A percentile compares a stretch with the other conserved stretches of the same genome.
These are phyloP conservation scores for Sutorius eximius DNA, from an alignment of 1,284 basidiomycete genomes.

Conservation along the genomic window DNA sequence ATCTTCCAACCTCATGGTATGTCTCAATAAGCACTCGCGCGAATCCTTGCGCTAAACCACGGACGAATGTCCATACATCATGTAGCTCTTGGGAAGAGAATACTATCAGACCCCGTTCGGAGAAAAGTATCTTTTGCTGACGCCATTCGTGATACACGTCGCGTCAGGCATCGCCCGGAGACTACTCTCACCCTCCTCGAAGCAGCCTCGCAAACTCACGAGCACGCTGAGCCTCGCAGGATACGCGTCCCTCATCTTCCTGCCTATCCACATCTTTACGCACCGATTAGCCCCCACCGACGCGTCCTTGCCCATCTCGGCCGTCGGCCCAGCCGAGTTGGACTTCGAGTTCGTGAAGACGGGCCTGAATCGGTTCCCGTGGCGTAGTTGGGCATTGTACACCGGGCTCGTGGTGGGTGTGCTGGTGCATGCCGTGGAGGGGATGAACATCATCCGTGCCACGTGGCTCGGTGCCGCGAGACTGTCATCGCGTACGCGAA, in stretches of 20 bases:
- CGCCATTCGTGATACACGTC: slow-evolving; percentile 60
- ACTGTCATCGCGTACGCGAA: slow-evolving; percentile 29
- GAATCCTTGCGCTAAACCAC: background rate
- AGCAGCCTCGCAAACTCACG: slow-evolving; percentile 41
- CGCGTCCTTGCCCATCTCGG: slow-evolving; percentile 46
- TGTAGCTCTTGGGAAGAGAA: slow-evolving; percentile 67
- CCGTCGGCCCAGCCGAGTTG: slow-evolving; percentile 67
- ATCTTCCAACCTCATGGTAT: slow-evolving; percentile 69
- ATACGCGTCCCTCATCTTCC: slow-evolving; percentile 52
- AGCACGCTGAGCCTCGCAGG: slow-evolving; percentile 55
- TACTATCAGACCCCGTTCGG: slow-evolving; percentile 71
- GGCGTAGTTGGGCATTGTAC: slow-evolving; percentile 60
- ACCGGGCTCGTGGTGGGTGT: slow-evolving; percentile 51
- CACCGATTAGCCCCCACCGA: slow-evolving; percentile 52
- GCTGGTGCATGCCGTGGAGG: slow-evolving; percentile 59
- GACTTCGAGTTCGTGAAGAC: slow-evolving; percentile 76
- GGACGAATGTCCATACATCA: background rate
- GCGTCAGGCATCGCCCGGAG: slow-evolving; percentile 57
- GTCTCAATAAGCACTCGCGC: slow-evolving; percentile 14
- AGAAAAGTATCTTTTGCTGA: slow-evolving; percentile 62
- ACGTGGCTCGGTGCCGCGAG: slow-evolving; percentile 28
- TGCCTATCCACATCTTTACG: slow-evolving; percentile 63
- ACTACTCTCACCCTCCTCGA: slow-evolving; percentile 39
- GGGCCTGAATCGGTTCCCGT: slow-evolving; percentile 59
- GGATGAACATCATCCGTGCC: slow-evolving; percentile 52